Conservation (phyloP, 208 protist species). For the Acanthamoeba sp. region DNA sequence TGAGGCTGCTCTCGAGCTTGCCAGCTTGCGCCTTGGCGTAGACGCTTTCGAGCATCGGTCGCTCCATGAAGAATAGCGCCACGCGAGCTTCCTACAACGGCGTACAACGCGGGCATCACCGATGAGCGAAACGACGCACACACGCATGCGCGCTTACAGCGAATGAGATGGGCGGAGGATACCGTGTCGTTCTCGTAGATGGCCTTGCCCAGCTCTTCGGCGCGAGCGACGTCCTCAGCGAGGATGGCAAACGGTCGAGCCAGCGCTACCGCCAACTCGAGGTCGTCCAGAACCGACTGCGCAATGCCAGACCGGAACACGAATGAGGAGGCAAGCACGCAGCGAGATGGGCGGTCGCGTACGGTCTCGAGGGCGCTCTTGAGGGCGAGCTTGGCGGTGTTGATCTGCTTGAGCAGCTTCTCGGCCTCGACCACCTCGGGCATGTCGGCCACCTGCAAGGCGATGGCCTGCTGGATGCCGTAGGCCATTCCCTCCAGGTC, state of each 20-base stretch:
- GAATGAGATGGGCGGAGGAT: not conserved
- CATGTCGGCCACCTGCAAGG: not conserved
- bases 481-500: not conserved
- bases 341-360: no score
- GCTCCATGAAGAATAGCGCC: not conserved
- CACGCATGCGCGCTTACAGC: not conserved
- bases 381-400: not conserved
- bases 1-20: slow-evolving; percentile 21
- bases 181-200: not conserved
- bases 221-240: not conserved
- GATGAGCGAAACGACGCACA: not conserved
- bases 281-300: not conserved
- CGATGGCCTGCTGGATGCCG: not conserved
- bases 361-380: not conserved
- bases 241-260: not conserved
- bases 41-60: not conserved
- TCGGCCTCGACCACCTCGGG: not conserved
- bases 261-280: not conserved
- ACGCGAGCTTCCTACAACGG: not conserved
- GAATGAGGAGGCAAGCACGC: not conserved
- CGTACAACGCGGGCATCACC: not conserved
- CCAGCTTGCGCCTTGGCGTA: not conserved
- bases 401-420: not conserved
- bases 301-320: no score
- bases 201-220: not conserved